A percentile compares a stretch with the other conserved stretches of the same genome.
Evolutionary conservation across 192 early-diverging fungal genomes (phyloP).

Genomic region (Coemansia reversa): DNA sequence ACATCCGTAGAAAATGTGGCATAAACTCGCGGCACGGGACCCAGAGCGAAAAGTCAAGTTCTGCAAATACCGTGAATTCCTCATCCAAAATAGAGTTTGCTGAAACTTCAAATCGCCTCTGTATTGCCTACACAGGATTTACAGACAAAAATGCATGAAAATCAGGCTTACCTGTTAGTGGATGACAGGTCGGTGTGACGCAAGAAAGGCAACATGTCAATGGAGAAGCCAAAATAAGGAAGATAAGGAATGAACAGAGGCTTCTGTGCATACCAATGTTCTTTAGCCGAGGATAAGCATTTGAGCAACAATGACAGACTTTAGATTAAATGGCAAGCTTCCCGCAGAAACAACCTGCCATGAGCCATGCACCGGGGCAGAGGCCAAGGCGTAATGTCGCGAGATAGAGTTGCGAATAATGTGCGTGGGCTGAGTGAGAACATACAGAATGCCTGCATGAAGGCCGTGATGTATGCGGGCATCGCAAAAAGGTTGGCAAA

Average conservation of each 20-base stretch:
- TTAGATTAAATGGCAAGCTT: too few relatives aligned
- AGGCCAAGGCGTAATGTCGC: too few relatives aligned
- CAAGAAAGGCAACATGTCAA: not conserved
- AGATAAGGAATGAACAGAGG: too few relatives aligned
- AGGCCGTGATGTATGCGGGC: not conserved
- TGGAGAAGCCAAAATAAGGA: not conserved
- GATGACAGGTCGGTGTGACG: too few relatives aligned
- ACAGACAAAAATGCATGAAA: not conserved
- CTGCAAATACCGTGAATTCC: constrained; percentile 89
- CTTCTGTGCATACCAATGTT: too few relatives aligned
- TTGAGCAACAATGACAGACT: too few relatives aligned
- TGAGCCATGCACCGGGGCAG: not conserved
- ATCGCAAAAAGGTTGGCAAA: too few relatives aligned
- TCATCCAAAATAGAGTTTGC: constrained; percentile 77
- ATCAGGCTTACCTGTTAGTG: too few relatives aligned
- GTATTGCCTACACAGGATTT: constrained; percentile 59
- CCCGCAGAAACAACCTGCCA: too few relatives aligned
- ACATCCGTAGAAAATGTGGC: constrained; percentile 90
- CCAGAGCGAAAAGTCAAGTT: constrained; percentile 89
- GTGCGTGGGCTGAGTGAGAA: not conserved
- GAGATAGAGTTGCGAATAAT: constrained; percentile 1
- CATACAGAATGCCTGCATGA: not conserved
- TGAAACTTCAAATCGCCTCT: constrained; percentile 73
- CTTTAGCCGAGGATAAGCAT: too few relatives aligned
- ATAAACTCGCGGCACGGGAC: constrained; percentile 82